Evolutionary conservation across 306 rosid genomes (phyloP).

Genomic region (Vigna trinervia): DNA sequence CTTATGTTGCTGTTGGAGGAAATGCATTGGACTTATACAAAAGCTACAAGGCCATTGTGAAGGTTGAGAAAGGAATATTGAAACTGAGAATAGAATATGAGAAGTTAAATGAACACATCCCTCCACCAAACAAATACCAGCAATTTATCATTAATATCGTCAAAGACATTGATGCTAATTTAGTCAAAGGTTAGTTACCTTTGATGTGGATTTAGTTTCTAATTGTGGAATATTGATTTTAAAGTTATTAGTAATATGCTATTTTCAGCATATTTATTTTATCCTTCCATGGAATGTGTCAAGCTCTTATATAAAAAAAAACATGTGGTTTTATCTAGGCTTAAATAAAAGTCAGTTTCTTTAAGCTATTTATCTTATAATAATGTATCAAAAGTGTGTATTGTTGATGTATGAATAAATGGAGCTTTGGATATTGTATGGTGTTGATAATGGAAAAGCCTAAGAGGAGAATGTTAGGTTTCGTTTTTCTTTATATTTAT

Average conservation of each 20-base stretch:
- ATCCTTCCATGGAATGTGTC: too few species aligned
- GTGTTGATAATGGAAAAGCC: too few species aligned
- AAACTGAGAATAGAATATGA: slow-evolving; percentile 44
- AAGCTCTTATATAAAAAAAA: too few species aligned
- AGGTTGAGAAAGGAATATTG: slow-evolving; percentile 36
- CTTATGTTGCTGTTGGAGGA: slow-evolving; percentile 41
- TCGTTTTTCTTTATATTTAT: too few species aligned
- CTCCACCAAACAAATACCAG: slow-evolving; percentile 43
- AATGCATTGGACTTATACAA: slow-evolving; percentile 39
- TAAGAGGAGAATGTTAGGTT: too few species aligned
- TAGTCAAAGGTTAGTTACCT: slow-evolving; percentile 36
- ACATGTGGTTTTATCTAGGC: too few species aligned
- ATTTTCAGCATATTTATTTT: background rate
- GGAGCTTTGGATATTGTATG: background rate
- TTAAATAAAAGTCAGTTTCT: too few species aligned
- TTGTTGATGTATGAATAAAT: background rate
- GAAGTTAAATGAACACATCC: slow-evolving; percentile 19
- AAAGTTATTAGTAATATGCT: background rate
- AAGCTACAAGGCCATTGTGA: slow-evolving; percentile 33
- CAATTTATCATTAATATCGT: slow-evolving; percentile 36
- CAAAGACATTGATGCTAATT: slow-evolving; percentile 36
- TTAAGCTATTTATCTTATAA: background rate
- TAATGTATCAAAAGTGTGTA: slow-evolving; percentile 10
- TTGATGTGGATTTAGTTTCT: background rate
- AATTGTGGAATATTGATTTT: too few species aligned